Base-by-base conservation (phyloP, 2,329 filamentous ascomycete species). In the Dactylellina leptospora region DNA sequence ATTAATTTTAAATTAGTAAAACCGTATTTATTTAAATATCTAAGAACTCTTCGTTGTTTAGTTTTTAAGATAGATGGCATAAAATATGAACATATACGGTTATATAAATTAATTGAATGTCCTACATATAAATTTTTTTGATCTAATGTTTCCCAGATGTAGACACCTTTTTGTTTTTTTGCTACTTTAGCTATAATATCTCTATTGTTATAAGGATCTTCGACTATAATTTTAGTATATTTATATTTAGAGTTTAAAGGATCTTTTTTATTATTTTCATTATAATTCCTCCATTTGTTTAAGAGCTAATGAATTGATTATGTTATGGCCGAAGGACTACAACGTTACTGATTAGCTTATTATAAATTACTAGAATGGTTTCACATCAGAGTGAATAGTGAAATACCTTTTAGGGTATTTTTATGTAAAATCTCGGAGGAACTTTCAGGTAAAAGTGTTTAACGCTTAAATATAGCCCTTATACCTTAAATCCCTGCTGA, bases 1-100 rank as follows among this genome's bases (percentile, higher is more conserved):
- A 27, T 60, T 33, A 25, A 60, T 60, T 22, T 25, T 33, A 44
- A 44, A 44, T 44, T 44, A 51, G 25, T 50, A 51, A 60, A 60
- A 51, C 55, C 55, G 20, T 56, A 28, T 62, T 56, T 56, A 58
- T 56, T 56, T 54, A 58, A 62, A 58, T 62, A 58, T 28, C 48
- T 33, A 23, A 62, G 28, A 56, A 62, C 51, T 56, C 51, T 56
- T 56, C 51, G 51, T 56, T 30, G 27, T 56, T 56, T 56, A 56
- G 51, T 56, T 56, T 56, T 56, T 30, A 56, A 38, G 22, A 56
- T 56, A 56, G 51, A 56, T 36, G 51, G 27, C 51, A 56, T 56
- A 38, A 56, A 56, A 40, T 56, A 56, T 23, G 51, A 56, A 38
- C 30, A 36, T 56, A 56, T 60, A 27, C 40, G 33, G 42, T 50